Base-by-base conservation (phyloP, 768 basidiomycete genomes). In the Xerocomus potaroensis region DNA sequence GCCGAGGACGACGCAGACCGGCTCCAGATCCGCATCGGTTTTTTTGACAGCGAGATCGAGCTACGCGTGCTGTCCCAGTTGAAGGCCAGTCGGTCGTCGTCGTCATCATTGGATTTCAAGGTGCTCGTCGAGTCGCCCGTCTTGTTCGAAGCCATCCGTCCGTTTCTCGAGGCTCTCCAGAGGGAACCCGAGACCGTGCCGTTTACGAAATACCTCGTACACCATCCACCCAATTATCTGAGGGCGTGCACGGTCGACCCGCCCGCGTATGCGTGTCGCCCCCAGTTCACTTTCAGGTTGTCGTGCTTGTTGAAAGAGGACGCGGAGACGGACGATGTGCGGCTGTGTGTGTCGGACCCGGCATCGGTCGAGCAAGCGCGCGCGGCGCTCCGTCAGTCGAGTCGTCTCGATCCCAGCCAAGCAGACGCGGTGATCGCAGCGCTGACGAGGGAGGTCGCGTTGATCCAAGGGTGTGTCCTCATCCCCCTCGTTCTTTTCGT, bases 401-500 rank as follows among this genome's bases (percentile, higher is more conserved):
- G 81, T 56, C 67, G 74, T 6, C 69, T 91, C 23, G 88, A 91
- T 51, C 69, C 76, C 0, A 84, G 83, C 60, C 88, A 91, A 58
- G 80, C 75, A 0, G 81, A 86, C 45, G 81, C 87, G 1, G 68
- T 90, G 3, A 60, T 91, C 4, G 76, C 81, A 46, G 69, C 78
- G 0, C 59, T 89, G 29, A 76, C 72, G 0, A 64, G 78, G 40
- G 83, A 87, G 53, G 60, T 89, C 0, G 69, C 77, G 0, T 63
- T 90, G 38, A 83, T 91, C 31, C 86, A 90, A 66, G 88, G 87
- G 82, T 86, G 56, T 52, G 68, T 53, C 42, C 7, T n/a, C 24
- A 6, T 10, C 8, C 26, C 39, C 0, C 8, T 36, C 9, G 18
- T 38, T 43, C 2, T 45, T 45, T 22, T 39, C 22, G 23, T 22